Evolutionary conservation across 1,284 basidiomycete genomes (phyloP).

Genomic region (Violaceomyces palustris): DNA sequence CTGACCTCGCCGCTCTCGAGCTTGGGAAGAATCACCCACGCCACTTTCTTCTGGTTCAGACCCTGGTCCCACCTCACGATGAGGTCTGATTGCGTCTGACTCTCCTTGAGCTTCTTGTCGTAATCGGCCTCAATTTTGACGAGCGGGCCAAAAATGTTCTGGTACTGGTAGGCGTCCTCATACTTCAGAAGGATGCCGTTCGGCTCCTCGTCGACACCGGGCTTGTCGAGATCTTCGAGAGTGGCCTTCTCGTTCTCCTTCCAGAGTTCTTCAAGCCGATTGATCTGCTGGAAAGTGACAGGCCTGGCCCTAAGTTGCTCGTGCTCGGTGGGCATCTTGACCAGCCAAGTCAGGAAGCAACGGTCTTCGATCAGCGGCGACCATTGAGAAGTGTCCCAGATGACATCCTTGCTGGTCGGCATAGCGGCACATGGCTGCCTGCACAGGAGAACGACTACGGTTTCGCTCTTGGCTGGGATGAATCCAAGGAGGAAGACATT

Average conservation of each 20-base stretch:
- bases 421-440: constrained; percentile 98
- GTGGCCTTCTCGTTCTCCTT: constrained; percentile 91
- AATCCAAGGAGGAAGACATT: constrained; percentile 99
- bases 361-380: constrained; percentile 97
- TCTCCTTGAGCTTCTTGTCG: constrained; percentile 94
- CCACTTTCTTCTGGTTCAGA: constrained; percentile 92
- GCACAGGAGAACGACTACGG: constrained; percentile 96
- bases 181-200: constrained; percentile 80
- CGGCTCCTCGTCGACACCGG: constrained; percentile 66
- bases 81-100: constrained; percentile 95
- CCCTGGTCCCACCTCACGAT: constrained; percentile 95
- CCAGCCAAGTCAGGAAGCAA: constrained; percentile 96
- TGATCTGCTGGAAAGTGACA: constrained; percentile 93
- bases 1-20: constrained; percentile 96
- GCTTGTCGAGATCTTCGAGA: constrained; percentile 92
- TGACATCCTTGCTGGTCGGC: constrained; percentile 81
- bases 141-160: constrained; percentile 96
- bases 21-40: constrained; percentile 93
- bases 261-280: constrained; percentile 95
- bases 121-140: constrained; percentile 99
- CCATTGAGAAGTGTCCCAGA: constrained; percentile 97
- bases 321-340: constrained; percentile 90
- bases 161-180: constrained; percentile 98
- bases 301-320: constrained; percentile 92
- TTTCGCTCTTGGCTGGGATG: constrained; percentile 97